Base-by-base conservation (phyloP, 1,284 basidiomycete genomes). In the Irpex sp. region DNA sequence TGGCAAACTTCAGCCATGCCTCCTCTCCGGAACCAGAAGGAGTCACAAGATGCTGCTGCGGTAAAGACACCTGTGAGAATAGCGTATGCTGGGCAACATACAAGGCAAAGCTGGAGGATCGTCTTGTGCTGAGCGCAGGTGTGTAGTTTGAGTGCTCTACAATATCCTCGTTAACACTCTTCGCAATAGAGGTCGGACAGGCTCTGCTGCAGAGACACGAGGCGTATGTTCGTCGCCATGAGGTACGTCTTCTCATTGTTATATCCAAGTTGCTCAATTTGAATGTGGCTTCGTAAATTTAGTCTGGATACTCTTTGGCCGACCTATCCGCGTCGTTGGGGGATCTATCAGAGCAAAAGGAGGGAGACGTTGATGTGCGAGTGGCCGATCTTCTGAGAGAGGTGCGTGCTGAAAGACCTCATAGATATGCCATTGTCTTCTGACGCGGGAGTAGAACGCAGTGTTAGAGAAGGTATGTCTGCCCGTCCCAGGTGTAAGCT, bases 171-270 rank as follows among this genome's bases (percentile, higher is more conserved):
- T 51, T 9, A 51, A 55, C 34, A 26, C 19, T 44, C 40, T 13
- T 5, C 38, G 36, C 26, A 56, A 26, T 69, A 94, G 95, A 97
- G 79, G 91, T 98, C 57, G 96, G 96, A 1, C 93, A 95, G 75
- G 95, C 95, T 1, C 78, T 98, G 55, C 76, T 98, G 57, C 87
- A 92, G 71, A 82, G 91, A 66, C 94, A 96, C 73, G 95, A 97
- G 76, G 91, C 90, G 3, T 92, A 92, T 73, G 84, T 95, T 58
- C 86, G 90, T 62, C 82, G 84, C 68, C 86, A 89, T 69, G 85
- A 91, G 80, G 86, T 86, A 40, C 11, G 66, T 68, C 11, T 13
- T 7, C 17, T 19, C 7, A 44, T 17, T 21, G 26, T 26, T 26
- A 4, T 26, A 26, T 26, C 26, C 26, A 26, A 26, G 26, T 26